These are phyloP conservation scores for Psidium guajava DNA, from an alignment of 345 rosid genomes.

Conservation along the genomic window DNA sequence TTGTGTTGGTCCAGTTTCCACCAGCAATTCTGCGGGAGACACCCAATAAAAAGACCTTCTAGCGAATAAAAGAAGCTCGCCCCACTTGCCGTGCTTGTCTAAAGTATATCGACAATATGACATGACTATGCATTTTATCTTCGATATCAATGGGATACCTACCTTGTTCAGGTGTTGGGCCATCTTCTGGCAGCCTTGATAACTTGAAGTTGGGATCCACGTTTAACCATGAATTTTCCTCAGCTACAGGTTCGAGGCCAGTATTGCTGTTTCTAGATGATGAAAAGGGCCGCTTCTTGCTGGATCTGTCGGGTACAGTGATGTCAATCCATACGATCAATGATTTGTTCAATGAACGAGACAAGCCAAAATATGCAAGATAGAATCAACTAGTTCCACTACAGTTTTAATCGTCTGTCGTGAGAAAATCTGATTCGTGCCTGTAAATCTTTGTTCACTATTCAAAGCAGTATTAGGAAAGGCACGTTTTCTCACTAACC, in stretches of 20 bases:
- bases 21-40: constrained; percentile 34
- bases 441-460: background rate
- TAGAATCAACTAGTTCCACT: background rate
- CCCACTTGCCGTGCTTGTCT: background rate
- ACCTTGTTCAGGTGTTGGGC: constrained; percentile 46
- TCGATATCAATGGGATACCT: constrained; percentile 1
- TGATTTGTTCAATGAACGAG: background rate
- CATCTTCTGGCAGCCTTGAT: constrained; percentile 37
- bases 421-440: background rate
- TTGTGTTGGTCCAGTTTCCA: constrained; percentile 78
- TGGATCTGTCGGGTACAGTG: constrained; percentile 19
- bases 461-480: background rate
- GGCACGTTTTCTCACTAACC: constrained; percentile 15
- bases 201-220: constrained; percentile 37
- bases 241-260: constrained; percentile 65
- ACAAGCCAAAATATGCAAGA: background rate
- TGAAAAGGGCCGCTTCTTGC: constrained; percentile 37
- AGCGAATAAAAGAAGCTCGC: background rate
- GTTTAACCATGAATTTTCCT: constrained; percentile 34
- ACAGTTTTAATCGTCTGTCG: background rate
- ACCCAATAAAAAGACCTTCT: background rate
- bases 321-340: background rate
- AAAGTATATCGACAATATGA: background rate
- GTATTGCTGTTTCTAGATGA: constrained; percentile 48
- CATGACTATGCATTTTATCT: background rate